phyloP scores from a whole-genome alignment of 345 rosid species.

The Sapria himalayana region DNA sequence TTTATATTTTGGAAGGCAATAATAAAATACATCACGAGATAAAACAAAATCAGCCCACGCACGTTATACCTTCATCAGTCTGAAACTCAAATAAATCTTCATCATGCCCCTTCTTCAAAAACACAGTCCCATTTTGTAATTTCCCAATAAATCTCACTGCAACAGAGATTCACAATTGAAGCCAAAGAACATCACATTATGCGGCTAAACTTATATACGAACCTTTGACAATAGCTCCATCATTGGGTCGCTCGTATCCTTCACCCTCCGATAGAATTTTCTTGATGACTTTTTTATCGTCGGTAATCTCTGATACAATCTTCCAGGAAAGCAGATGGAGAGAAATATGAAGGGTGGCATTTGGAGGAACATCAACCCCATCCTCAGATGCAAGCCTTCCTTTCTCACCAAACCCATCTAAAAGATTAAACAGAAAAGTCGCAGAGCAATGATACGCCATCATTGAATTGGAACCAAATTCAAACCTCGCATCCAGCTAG shows the following conservation, averaged over 20 bases:
- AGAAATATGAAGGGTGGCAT: constrained; percentile 35
- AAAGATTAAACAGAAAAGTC: constrained; percentile 1
- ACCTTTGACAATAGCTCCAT: constrained; percentile 65
- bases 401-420: constrained; percentile 88
- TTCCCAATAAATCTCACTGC: constrained; percentile 81
- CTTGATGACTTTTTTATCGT: constrained; percentile 67
- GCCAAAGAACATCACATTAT: not conserved
- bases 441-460: not conserved
- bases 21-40: not conserved
- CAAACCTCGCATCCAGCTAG: not conserved
- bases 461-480: not conserved
- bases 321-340: constrained; percentile 78
- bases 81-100: constrained; percentile 59
- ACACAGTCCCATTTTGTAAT: constrained; percentile 58
- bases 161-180: not conserved
- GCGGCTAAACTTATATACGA: constrained; percentile 2
- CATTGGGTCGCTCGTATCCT: constrained; percentile 68
- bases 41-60: not conserved
- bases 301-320: constrained; percentile 56
- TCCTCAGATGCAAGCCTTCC: constrained; percentile 35
- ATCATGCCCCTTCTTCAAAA: constrained; percentile 55
- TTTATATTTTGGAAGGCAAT: not conserved
- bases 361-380: constrained; percentile 63
- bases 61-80: constrained; percentile 54
- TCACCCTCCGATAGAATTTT: constrained; percentile 76